Evolutionary conservation across 192 early-diverging fungal species (phyloP), one percentile per base, ranked within the genome.

Genomic region (Backusella parvicylindrica): DNA sequence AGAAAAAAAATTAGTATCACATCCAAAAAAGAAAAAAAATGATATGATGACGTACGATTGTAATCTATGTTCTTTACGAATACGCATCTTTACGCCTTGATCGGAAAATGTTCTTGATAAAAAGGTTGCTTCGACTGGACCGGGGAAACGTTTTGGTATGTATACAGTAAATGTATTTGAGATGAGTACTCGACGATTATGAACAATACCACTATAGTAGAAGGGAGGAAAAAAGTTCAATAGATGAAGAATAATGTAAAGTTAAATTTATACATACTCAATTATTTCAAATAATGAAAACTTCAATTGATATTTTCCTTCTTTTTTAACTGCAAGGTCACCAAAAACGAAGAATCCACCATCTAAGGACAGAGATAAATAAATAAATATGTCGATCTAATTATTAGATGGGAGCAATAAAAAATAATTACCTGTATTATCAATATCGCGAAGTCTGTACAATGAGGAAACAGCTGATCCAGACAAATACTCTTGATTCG

Each of bases 271-370:
- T 32, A 80, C 83, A 35, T 83, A 86, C 85, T 82, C 87, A 53
- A 90, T 77, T 32, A 98, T 94, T 84, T 98, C 95, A 84, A 95
- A 96, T 36, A 98, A 78, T 64, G 91, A 92, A 81, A 98, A 98
- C 82, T 85, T 87, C 70, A 95, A 84, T n/a, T 88, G 79, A 76
- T 90, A 94, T 8, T 84, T 84, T 32, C 96, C 96, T 71, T 98
- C 94, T 68, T 92, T 89, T 32, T 94, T 82, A 36, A 93, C 92
- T 31, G 92, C 94, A 32, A 98, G 86, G 77, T 98, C 96, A 11
- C 95, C 94, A 83, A 98, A 98, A 21, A 97, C 95, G 86, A 96
- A 97, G 74, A 96, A 97, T 0, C 92, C 95, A 41, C 96, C 95
- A 67, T 95, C 93, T 77, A 78, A 5, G 8, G 26, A n/a, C 31